phyloP scores from a whole-genome alignment of 177 flowering plant genomes.

The Vitis hybrid region DNA sequence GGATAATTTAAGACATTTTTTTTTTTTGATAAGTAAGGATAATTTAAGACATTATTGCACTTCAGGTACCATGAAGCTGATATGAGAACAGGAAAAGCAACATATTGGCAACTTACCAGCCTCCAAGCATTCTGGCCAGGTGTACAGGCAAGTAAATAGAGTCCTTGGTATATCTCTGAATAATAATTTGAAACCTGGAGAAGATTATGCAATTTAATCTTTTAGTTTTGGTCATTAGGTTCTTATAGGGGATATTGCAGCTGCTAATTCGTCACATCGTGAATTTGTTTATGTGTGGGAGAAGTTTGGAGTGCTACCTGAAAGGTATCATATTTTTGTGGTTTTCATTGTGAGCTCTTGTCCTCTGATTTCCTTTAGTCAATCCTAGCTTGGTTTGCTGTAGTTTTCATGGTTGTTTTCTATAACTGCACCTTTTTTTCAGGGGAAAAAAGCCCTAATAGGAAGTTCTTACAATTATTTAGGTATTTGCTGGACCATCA shows the following conservation, averaged over 20 bases:
- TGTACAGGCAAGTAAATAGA: slow-evolving; percentile 62
- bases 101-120: slow-evolving; percentile 99
- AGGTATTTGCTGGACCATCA: slow-evolving; percentile 94
- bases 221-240: slow-evolving; percentile 47
- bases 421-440: background rate
- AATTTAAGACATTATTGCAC: slow-evolving; percentile 2
- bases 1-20: background rate
- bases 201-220: slow-evolving; percentile 10
- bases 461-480: background rate
- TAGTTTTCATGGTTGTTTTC: background rate
- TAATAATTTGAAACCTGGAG: slow-evolving; percentile 2
- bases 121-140: slow-evolving; percentile 99
- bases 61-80: slow-evolving; percentile 99
- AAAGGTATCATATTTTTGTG: slow-evolving; percentile 59
- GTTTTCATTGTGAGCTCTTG: background rate
- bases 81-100: slow-evolving; percentile 95
- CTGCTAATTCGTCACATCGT: slow-evolving; percentile 95
- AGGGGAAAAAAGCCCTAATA: background rate
- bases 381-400: background rate
- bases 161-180: background rate
- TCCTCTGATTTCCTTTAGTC: background rate
- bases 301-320: slow-evolving; percentile 94
- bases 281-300: slow-evolving; percentile 89
- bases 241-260: slow-evolving; percentile 89
- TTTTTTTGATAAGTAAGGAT: background rate